phyloP scores from a whole-genome alignment of 768 basidiomycete genomes.

The Botryobasidium botryosum region DNA sequence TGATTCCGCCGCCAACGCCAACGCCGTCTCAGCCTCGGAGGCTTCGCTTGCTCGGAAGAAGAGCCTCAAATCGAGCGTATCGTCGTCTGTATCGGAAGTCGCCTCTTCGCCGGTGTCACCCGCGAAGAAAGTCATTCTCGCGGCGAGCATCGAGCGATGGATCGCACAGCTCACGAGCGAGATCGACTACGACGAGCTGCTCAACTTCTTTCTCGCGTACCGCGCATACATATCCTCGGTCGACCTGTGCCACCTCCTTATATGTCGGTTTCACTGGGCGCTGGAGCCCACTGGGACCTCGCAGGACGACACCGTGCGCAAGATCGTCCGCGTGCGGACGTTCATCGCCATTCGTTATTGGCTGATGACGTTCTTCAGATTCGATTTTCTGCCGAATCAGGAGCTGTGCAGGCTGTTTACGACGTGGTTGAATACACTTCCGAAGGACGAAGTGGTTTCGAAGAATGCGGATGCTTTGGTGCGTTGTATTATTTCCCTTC shows the following conservation, averaged over 20 bases:
- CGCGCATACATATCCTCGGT: slow-evolving; percentile 65
- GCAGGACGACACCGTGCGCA: slow-evolving; percentile 25
- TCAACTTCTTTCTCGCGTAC: slow-evolving; percentile 86
- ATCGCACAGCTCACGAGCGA: slow-evolving; percentile 80
- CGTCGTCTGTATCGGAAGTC: slow-evolving; percentile 20
- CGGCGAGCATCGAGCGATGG: slow-evolving; percentile 86
- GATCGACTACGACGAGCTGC: slow-evolving; percentile 69
- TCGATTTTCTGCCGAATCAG: slow-evolving; percentile 71
- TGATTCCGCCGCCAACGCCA: slow-evolving; percentile 17
- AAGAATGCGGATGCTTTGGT: slow-evolving; percentile 56
- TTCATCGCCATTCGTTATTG: slow-evolving; percentile 84
- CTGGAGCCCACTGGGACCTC: slow-evolving; percentile 31
- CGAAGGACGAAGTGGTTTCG: slow-evolving; percentile 40
- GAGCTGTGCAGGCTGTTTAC: slow-evolving; percentile 58
- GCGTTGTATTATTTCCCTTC: slow-evolving; percentile 18
- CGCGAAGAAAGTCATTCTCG: slow-evolving; percentile 42
- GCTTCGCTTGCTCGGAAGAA: too few species aligned
- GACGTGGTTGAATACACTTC: slow-evolving; percentile 65
- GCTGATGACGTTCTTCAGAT: slow-evolving; percentile 76
- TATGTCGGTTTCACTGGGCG: slow-evolving; percentile 83
- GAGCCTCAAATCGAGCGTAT: slow-evolving; percentile 21
- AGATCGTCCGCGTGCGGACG: slow-evolving; percentile 73
- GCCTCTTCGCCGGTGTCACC: slow-evolving; percentile 19
- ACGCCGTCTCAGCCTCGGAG: slow-evolving; percentile 11
- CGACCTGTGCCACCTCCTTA: slow-evolving; percentile 66